Evolutionary conservation across 2,329 filamentous ascomycete species (phyloP).

Genomic region (Xylaria sp.): DNA sequence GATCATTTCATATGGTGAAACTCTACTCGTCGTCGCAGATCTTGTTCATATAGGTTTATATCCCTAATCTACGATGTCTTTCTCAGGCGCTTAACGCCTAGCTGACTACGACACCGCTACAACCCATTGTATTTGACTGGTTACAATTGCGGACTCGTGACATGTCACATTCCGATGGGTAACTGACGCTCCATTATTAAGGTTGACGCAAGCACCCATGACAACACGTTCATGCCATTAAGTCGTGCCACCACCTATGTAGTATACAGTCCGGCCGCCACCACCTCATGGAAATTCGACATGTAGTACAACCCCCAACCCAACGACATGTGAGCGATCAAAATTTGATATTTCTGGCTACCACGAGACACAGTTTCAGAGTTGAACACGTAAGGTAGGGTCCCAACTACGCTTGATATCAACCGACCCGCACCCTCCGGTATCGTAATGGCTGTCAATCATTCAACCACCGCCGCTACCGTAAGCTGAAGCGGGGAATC

Average conservation of each 20-base stretch:
- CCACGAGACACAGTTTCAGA: slow-evolving; percentile 11
- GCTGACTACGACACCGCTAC: not conserved
- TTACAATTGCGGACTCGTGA: not conserved
- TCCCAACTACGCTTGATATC: not conserved
- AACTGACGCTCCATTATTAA: slow-evolving; percentile 17
- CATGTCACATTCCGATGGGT: slow-evolving; percentile 18
- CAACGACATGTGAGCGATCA: slow-evolving; percentile 2
- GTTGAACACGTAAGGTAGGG: not conserved
- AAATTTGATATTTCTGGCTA: slow-evolving; percentile 1
- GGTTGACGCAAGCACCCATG: slow-evolving; percentile 31
- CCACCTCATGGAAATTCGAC: slow-evolving; percentile 11
- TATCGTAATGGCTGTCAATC: slow-evolving; percentile 9
- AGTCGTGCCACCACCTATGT: slow-evolving; percentile 13
- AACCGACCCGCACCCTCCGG: not conserved
- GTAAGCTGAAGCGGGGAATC: not conserved
- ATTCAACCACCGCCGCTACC: not conserved
- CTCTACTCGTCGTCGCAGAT: slow-evolving; percentile 9
- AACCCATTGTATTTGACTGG: not conserved
- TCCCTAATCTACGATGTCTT: not conserved
- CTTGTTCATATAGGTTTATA: slow-evolving; percentile 1
- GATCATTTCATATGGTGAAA: slow-evolving; percentile 9
- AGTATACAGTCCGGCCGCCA: slow-evolving; percentile 3
- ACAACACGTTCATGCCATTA: slow-evolving; percentile 25
- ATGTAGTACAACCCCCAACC: slow-evolving; percentile 16
- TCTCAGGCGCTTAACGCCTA: not conserved